Conservation (phyloP, 1,284 basidiomycete species). For the Cerioporus squamosus region DNA sequence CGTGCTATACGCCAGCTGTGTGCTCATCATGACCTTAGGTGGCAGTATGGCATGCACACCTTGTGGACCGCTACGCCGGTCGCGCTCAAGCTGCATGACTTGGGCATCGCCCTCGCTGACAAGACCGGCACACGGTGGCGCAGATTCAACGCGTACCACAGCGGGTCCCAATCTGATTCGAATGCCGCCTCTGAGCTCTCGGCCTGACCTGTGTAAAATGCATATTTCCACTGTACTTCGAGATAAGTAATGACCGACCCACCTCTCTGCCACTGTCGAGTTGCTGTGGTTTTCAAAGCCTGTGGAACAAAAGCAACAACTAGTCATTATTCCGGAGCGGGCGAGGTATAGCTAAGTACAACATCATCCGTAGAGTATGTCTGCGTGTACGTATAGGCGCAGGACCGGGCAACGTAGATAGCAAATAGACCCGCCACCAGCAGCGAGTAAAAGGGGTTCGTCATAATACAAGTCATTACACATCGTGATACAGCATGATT, state of each 20-base stretch:
- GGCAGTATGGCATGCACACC: background rate
- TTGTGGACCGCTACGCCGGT: background rate
- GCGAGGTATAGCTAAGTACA: background rate
- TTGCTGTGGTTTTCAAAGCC: too few relatives aligned
- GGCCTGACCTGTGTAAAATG: too few relatives aligned
- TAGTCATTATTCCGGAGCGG: constrained; percentile 1
- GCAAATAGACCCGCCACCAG: too few relatives aligned
- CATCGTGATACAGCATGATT: constrained; percentile 16
- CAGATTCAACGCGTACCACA: background rate
- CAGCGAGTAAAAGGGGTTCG: background rate
- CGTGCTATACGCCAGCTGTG: background rate
- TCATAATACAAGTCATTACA: constrained; percentile 16
- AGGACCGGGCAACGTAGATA: background rate
- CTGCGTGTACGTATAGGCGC: too few relatives aligned
- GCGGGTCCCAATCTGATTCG: too few relatives aligned
- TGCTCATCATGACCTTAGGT: background rate
- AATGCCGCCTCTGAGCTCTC: too few relatives aligned
- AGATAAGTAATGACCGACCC: too few relatives aligned
- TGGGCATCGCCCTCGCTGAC: background rate
- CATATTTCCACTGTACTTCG: too few relatives aligned
- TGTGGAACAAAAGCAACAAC: background rate
- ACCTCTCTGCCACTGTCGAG: too few relatives aligned
- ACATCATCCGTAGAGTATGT: background rate
- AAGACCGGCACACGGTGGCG: constrained; percentile 6
- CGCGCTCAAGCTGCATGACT: constrained; percentile 1